Percentiles rank a stretch among this genome's conserved stretches.
Conservation (phyloP, 2,329 filamentous ascomycete species). For the Elsinoe perseae region DNA sequence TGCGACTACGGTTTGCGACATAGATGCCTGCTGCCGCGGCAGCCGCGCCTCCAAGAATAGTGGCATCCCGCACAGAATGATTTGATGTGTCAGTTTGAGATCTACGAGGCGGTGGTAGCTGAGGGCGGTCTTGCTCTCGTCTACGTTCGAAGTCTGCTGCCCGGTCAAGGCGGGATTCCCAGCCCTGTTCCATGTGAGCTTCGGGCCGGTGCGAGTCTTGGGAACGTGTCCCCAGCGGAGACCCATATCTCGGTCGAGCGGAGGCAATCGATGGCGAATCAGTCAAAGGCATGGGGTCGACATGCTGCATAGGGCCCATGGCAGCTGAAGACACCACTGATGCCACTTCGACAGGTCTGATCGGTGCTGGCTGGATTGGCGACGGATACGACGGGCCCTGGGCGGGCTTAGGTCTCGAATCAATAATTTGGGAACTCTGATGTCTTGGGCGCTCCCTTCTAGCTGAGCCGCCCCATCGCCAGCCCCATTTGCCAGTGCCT, state of each 20-base stretch:
- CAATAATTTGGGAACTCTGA: constrained; percentile 9
- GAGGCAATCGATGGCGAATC: constrained; percentile 59
- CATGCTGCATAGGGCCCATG: constrained; percentile 50
- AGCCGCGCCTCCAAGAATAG: constrained; percentile 37
- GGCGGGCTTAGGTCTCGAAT: background rate
- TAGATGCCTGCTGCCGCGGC: constrained; percentile 31
- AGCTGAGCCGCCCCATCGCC: constrained; percentile 48
- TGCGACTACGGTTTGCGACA: constrained; percentile 24
- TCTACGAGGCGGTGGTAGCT: background rate
- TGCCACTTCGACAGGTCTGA: constrained; percentile 1
- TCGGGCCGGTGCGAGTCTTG: background rate
- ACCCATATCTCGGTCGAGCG: background rate
- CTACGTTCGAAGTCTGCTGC: background rate
- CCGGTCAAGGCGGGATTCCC: background rate
- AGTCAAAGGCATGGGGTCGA: constrained; percentile 59
- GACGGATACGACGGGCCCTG: background rate
- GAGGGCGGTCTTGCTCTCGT: background rate
- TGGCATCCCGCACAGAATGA: constrained; percentile 31
- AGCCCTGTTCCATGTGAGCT: no score
- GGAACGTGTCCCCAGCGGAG: background rate
- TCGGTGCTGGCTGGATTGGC: constrained; percentile 1
- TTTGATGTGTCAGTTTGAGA: constrained; percentile 18
- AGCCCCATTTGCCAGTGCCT: constrained; percentile 51
- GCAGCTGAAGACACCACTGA: constrained; percentile 27
- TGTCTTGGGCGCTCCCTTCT: constrained; percentile 34